Base-by-base conservation (phyloP, 257 asterid genomes). In the Jacaranda copaia region DNA sequence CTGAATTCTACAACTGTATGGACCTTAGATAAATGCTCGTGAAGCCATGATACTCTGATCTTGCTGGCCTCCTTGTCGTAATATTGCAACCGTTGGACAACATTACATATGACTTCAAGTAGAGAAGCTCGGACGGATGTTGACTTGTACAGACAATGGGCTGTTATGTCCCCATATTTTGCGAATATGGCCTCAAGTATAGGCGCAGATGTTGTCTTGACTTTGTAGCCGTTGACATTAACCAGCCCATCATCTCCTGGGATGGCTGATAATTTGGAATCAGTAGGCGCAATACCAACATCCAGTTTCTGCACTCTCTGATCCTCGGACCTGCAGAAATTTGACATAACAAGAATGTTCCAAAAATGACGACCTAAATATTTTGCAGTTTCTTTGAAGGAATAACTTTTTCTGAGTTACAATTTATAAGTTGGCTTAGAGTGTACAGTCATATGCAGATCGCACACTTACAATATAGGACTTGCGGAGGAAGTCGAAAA, bases 91-190 rank as follows among this genome's bases (percentile, higher is more conserved):
- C 49, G 67, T 68, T 60, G 80, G 43, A 86, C 82, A 53, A 83
- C 70, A 15, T 62, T 68, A 60, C 81, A 63, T 36, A 83, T 58
- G 19, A 81, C 79, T 56, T 83, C 88, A 35, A 86, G 86, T 18
- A 86, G 51, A 63, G 88, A 81, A 45, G 88, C 84, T 61, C 78
- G 62, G 13, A 81, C 77, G 0, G 73, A 64, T 16, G 68, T 51
- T 5, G 90, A 81, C 43, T 74, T 83, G 80, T 67, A 83, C 61
- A 39, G 52, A 66, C 88, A 86, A 38, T 63, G 77, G 46, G 75
- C 74, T 9, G 85, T 40, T 46, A 86, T 83, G 43, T 86, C 90
- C 25, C 88, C 85, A 9, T 81, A 74, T 78, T 86, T 84, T 53
- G 79, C 56, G 38, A 83, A 77, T 76, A 86, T 77, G 69, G 83